Evolutionary conservation across 257 asterid genomes (phyloP), one percentile per base, ranked within the genome.

Genomic region (Asclepias syriaca): DNA sequence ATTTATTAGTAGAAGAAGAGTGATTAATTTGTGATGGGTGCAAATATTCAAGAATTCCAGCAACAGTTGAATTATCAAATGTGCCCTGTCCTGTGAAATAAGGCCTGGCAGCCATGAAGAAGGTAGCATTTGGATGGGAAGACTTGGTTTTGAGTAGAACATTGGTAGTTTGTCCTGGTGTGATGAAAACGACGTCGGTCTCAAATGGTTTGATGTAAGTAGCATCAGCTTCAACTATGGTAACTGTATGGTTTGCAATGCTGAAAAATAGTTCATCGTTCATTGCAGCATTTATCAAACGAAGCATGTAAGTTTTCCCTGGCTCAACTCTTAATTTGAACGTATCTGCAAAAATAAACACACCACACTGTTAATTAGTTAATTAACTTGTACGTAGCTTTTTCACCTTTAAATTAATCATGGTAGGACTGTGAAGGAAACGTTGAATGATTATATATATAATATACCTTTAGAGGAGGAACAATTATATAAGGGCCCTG

Each of bases 91-190:
- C 96, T 0, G 96, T 82, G 77, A 64, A 72, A 54, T 87, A 89
- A 18, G 93, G 96, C 21, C 85, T 70, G 6, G 91, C 93, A 2
- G 85, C 81, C 93, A 87, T 89, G 76, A 82, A 71, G 80, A 89
- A 89, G 61, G 86, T 85, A 72, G 91, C 89, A 11, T 78, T 73
- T 5, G 87, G 89, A 78, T 70, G 53, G 66, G 32, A 6, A 12
- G 88, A 79, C 73, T 82, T 85, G 37, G 89, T 84, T 80, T 75
- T 85, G 49, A 89, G 86, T 18, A 89, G 88, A 66, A 89, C 88
- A 18, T 87, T 89, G 5, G 85, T 82, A 48, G 96, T 89, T 65
- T 89, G 93, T 54, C 96, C 96, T 6, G 96, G 93, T 51, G 89
- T 67, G 59, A 89, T 74, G 43, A 87, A 27, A 45, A 89, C 9